Evolutionary conservation across 805 yeast genomes (phyloP).

Genomic region (Blastobotrys parvus): DNA sequence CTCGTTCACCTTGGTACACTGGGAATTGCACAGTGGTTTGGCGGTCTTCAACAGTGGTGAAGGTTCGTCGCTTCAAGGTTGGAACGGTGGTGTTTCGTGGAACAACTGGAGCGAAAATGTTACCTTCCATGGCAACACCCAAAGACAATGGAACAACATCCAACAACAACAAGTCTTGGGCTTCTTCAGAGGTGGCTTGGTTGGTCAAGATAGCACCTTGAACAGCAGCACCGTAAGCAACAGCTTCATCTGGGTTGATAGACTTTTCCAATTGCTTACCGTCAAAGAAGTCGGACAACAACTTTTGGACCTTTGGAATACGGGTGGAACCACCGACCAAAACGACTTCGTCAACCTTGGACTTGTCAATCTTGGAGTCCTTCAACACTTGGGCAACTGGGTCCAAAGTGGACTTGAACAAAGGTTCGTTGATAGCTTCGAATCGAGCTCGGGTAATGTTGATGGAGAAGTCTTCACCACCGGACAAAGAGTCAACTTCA

Average conservation of each 20-base stretch:
- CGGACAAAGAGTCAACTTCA: conserved; percentile 91
- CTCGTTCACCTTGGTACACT: conserved; percentile 99
- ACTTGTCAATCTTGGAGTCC: conserved; percentile 80
- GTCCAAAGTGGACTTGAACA: conserved; percentile 87
- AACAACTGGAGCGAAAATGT: conserved; percentile 96
- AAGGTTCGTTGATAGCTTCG: conserved; percentile 88
- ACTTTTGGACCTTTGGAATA: conserved; percentile 96
- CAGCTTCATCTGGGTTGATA: conserved; percentile 99
- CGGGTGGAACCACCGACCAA: conserved; percentile 98
- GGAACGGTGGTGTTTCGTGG: conserved; percentile 99
- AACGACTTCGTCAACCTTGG: conserved; percentile 87
- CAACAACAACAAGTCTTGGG: conserved; percentile 89
- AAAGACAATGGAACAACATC: conserved; percentile 97
- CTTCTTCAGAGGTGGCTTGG: conserved; percentile 80
- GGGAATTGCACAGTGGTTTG: conserved; percentile 99
- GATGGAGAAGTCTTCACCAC: conserved; percentile 92
- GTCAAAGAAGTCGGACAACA: conserved; percentile 88
- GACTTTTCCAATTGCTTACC: conserved; percentile 96
- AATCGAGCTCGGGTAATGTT: conserved; percentile 96
- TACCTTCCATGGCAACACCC: conserved; percentile 99
- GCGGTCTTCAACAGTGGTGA: conserved; percentile 97
- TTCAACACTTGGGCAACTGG: conserved; percentile 94
- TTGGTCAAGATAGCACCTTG: conserved; percentile 98
- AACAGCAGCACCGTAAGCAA: conserved; percentile 99
- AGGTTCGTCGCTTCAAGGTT: conserved; percentile 97